Evolutionary conservation across 2,329 filamentous ascomycete genomes (phyloP), one percentile per base, ranked within the genome.

Genomic region (Fusarium abutilonis): DNA sequence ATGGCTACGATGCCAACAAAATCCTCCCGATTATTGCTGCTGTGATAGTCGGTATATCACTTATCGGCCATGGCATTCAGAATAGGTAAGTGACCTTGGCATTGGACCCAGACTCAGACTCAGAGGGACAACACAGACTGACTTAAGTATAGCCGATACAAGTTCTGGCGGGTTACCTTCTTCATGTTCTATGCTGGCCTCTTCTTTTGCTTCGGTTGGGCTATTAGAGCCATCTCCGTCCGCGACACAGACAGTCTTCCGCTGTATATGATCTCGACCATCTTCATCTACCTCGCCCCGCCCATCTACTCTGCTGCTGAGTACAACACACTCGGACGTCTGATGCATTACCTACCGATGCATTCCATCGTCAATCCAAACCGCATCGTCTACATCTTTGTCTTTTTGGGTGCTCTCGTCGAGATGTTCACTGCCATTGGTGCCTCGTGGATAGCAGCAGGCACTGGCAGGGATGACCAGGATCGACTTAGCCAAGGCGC

Each of bases 401-500:
- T 70, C 29, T 70, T 70, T 13, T 35, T 70, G 7, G 67, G 66
- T 13, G 38, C 67, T 8, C 19, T 70, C 9, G 68, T 70, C 3
- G 68, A 70, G 26, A 9, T 63, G 2, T 38, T 70, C 8, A 70
- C 68, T 13, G 68, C 53, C 11, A 61, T 69, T 9, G 68, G 68
- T 23, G 64, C 66, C 32, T 62, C 65, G 2, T 70, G 67, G 67
- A 68, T 70, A 15, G 67, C 68, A 13, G 63, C 66, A 9, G 68
- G 57, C 0, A 64, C 66, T 15, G 67, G 67, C 2, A 52, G 42
- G 15, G 75, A 83, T 32, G 85, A 88, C 62, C 79, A 79, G 50
- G 84, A 84, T 0, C 71, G 79, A 6, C 86, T 88, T 56, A 74
- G 77, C 2, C 75, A 77, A 0, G 86, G 86, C 0, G 87, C 88